phyloP scores from a whole-genome alignment of 352 stramenopile species.

The Salisapilia sapeloensis region DNA sequence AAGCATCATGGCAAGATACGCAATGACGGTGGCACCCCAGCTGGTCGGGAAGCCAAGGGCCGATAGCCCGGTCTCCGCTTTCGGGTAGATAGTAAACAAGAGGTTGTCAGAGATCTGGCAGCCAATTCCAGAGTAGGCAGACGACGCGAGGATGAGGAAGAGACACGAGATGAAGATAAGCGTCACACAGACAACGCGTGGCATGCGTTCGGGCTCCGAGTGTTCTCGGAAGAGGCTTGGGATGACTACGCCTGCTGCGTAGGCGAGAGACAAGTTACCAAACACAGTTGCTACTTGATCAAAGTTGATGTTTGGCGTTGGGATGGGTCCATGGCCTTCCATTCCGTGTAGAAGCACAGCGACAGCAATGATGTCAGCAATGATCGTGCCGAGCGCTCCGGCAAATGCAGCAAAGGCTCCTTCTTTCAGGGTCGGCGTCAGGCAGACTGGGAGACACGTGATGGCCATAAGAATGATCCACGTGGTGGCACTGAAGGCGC shows the following conservation, averaged over 20 bases:
- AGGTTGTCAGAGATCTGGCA: constrained; percentile 76
- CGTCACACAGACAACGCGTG: constrained; percentile 30
- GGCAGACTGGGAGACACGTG: constrained; percentile 22
- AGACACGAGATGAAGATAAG: constrained; percentile 39
- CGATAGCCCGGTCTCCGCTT: constrained; percentile 10
- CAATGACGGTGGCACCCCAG: constrained; percentile 22
- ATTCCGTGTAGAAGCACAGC: constrained; percentile 31
- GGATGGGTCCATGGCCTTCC: constrained; percentile 24
- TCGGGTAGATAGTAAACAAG: constrained; percentile 50
- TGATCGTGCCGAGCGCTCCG: constrained; percentile 33
- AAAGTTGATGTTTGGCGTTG: constrained; percentile 22
- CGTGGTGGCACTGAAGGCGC: constrained; percentile 17
- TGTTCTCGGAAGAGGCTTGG: constrained; percentile 42
- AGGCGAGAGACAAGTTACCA: constrained; percentile 44
- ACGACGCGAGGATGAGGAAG: constrained; percentile 31
- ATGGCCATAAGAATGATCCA: constrained; percentile 55
- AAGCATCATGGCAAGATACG: too few relatives aligned
- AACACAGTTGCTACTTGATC: constrained; percentile 32
- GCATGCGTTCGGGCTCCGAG: constrained; percentile 38
- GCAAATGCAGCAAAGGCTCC: constrained; percentile 33
- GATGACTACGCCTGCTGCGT: constrained; percentile 44
- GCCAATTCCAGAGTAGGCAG: constrained; percentile 44
- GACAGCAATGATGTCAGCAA: constrained; percentile 33
- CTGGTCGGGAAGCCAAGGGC: constrained; percentile 24
- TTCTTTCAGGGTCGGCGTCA: constrained; percentile 48